Evolutionary conservation across 2,329 filamentous ascomycete species (phyloP).

Genomic region (Beauveria sp.): DNA sequence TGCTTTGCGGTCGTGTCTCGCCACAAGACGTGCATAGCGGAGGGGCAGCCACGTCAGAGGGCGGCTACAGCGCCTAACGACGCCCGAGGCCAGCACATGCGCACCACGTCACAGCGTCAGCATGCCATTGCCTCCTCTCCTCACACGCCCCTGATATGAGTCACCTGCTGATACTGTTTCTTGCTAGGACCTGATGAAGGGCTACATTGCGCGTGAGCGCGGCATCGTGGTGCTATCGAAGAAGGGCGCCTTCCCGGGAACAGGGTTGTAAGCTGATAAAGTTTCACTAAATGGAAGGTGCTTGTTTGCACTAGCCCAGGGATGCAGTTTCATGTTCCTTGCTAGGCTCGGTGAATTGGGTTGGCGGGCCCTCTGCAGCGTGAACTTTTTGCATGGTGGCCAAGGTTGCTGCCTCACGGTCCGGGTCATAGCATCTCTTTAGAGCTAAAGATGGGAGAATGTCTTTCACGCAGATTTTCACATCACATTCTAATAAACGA

Average conservation of each 20-base stretch:
- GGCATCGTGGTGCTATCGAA: constrained; percentile 91
- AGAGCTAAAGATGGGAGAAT: too few relatives aligned
- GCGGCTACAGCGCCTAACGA: constrained; percentile 7
- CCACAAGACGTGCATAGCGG: background rate
- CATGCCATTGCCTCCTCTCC: constrained; percentile 5
- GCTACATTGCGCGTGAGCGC: constrained; percentile 88
- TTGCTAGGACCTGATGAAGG: constrained; percentile 82
- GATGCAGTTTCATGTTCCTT: background rate
- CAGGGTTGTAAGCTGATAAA: constrained; percentile 48
- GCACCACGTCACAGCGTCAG: constrained; percentile 13
- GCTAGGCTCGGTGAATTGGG: background rate
- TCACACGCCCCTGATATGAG: constrained; percentile 16
- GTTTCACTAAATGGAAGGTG: background rate
- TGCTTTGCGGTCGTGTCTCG: background rate
- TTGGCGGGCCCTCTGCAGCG: background rate
- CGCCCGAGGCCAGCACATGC: constrained; percentile 11
- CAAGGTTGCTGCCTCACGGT: background rate
- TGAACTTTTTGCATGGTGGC: background rate
- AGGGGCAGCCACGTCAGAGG: constrained; percentile 2
- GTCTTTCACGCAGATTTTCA: too few relatives aligned
- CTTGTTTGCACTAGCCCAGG: background rate
- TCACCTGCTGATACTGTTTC: constrained; percentile 23
- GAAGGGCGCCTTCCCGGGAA: constrained; percentile 86
- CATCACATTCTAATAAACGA: too few relatives aligned
- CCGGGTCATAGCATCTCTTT: too few relatives aligned